Conservation (phyloP, 1,139 yeast species). For the Yamadazyma blattariae region DNA sequence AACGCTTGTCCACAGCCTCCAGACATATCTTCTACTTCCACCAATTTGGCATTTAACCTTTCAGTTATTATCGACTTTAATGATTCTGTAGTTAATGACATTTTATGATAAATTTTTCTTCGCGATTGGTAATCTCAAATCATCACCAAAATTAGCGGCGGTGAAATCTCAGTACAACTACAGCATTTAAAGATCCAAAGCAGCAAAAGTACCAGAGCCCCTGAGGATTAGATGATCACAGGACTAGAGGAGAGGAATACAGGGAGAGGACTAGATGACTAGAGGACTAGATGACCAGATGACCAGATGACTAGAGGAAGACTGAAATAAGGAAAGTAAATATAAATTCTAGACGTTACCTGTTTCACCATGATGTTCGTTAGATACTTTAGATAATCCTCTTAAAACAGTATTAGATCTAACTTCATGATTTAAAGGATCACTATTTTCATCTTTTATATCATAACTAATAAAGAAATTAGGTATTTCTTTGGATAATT, state of each 20-base stretch:
- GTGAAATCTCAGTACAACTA: too few relatives aligned
- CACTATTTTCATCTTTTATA: constrained; percentile 15
- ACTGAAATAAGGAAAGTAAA: not conserved
- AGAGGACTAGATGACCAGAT: too few relatives aligned
- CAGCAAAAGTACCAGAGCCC: too few relatives aligned
- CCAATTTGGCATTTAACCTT: constrained; percentile 51
- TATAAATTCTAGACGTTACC: not conserved
- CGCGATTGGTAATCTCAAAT: not conserved
- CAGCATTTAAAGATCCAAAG: too few relatives aligned
- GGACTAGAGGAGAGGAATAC: too few relatives aligned
- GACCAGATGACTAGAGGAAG: too few relatives aligned
- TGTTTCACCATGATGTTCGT: constrained; percentile 29
- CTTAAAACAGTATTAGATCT: constrained; percentile 32
- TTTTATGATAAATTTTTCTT: not conserved
- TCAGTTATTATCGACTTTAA: constrained; percentile 46
- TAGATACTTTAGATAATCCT: constrained; percentile 31
- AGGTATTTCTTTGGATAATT: constrained; percentile 29
- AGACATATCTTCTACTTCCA: constrained; percentile 68
- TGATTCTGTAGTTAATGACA: constrained; percentile 44
- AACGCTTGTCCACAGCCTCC: constrained; percentile 91
- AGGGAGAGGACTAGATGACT: too few relatives aligned
- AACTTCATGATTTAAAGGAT: constrained; percentile 26
- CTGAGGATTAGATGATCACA: too few relatives aligned
- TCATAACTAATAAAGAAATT: constrained; percentile 25
- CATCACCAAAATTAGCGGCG: not conserved